Percentiles rank a stretch among this genome's conserved stretches.
Evolutionary conservation across 805 yeast genomes (phyloP).

Genomic region (Yarrowia deformans): DNA sequence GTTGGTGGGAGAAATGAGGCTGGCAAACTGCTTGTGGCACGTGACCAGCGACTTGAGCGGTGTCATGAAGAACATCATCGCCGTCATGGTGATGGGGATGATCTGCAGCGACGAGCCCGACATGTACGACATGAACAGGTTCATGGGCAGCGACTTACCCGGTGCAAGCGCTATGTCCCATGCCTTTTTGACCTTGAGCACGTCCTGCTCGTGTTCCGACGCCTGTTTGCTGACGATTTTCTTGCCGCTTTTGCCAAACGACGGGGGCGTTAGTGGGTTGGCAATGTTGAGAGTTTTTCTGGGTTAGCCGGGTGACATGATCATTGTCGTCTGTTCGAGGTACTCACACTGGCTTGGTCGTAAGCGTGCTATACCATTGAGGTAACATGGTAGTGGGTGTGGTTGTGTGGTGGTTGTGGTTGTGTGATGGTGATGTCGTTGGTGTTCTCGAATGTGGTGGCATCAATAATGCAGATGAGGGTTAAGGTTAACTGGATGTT

Average conservation of each 20-base stretch:
- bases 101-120: conserved; percentile 89
- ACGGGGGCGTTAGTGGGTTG: conserved; percentile 25
- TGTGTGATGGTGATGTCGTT: conserved; percentile 9
- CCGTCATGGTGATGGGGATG: conserved; percentile 88
- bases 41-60: conserved; percentile 76
- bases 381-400: conserved; percentile 8
- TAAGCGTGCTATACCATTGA: conserved; percentile 34
- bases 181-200: conserved; percentile 62
- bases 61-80: conserved; percentile 74
- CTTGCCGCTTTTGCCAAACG: conserved; percentile 37
- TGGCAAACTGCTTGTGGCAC: conserved; percentile 63
- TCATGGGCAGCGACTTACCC: conserved; percentile 88
- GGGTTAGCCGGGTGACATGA: background rate
- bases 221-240: conserved; percentile 35
- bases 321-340: too few species aligned
- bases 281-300: conserved; percentile 20
- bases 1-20: conserved; percentile 47
- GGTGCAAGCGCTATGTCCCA: conserved; percentile 89
- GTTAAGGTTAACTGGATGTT: background rate
- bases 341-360: conserved; percentile 29
- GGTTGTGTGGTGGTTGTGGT: too few species aligned
- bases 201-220: conserved; percentile 42
- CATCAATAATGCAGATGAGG: background rate
- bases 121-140: conserved; percentile 87
- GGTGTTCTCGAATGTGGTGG: conserved; percentile 12